Evolutionary conservation across 768 basidiomycete species (phyloP), one percentile per base, ranked within the genome.

Genomic region (Coprinopsis marcescibilis): DNA sequence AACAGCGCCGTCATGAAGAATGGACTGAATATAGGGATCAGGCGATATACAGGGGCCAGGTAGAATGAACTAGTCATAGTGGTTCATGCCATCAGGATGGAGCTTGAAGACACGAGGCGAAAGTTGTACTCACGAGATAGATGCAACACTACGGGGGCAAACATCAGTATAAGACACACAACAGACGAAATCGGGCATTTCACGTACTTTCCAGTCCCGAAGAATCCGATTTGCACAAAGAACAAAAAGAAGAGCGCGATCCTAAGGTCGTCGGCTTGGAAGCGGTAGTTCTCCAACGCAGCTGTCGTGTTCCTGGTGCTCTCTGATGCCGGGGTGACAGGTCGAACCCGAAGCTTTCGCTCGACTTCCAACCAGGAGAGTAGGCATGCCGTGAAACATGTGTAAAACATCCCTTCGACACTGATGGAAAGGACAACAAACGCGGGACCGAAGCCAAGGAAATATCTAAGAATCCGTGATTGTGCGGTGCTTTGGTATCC

Each of bases 201-300:
- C 4, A 72, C 85, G 55, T 65, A 85, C 84, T 86, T 89, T 68
- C 86, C 86, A 29, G 79, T 87, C 6, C 89, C 89, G 57, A 89
- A 90, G 63, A 90, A 91, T 2, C 81, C 89, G 33, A 89, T 77
- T 55, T 93, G 89, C 5, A 91, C 82, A 54, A 92, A 89, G 62
- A 88, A 88, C 49, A 93, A 63, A 65, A 91, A 91, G 60, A 89
- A 87, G 17, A 91, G 52, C 1, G 84, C 87, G 44, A 86, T 80
- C 39, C 89, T 66, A 11, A 89, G 60, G 49, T 89, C 84, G 30
- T 84, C 83, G 29, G 64, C 61, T 51, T 65, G 70, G 58, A 81
- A 77, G n/a, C 60, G 55, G 55, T 78, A 76, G 17, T 54, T 53
- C 32, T 13, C 5, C 12, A 49, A 14, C 8, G 41, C 51, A 21